These are phyloP conservation scores for Daldinia caldariorum DNA, from an alignment of 495 filamentous ascomycete species.

Conservation along the genomic window DNA sequence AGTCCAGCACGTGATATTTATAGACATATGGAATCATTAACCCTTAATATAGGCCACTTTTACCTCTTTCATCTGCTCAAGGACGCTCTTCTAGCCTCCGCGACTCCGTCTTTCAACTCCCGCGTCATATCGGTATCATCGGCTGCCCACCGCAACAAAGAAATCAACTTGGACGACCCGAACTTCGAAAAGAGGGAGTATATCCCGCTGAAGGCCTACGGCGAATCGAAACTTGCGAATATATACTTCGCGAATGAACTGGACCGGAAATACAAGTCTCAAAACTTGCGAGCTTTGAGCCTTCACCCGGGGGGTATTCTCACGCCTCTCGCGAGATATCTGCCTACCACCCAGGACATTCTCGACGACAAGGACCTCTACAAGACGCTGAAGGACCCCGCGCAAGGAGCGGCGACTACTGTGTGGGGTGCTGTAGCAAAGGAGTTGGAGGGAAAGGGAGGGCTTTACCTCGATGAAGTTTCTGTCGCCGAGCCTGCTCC, in stretches of 20 bases:
- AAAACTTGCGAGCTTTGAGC: slow-evolving; percentile 33
- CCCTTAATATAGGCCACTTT: not conserved
- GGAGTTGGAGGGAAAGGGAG: slow-evolving; percentile 54
- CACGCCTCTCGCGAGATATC: slow-evolving; percentile 31
- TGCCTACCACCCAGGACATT: slow-evolving; percentile 20
- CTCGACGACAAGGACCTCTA: slow-evolving; percentile 30
- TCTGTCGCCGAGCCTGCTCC: slow-evolving; percentile 13
- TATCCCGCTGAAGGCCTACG: slow-evolving; percentile 21
- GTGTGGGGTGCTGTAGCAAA: slow-evolving; percentile 58
- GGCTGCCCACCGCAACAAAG: slow-evolving; percentile 54
- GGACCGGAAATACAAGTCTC: slow-evolving; percentile 35
- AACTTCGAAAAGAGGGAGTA: slow-evolving; percentile 32
- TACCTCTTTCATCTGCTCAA: slow-evolving; percentile 62
- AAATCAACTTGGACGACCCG: slow-evolving; percentile 56
- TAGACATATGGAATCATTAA: not conserved
- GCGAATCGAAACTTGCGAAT: slow-evolving; percentile 59
- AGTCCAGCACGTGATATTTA: not conserved
- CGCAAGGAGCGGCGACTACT: slow-evolving; percentile 63
- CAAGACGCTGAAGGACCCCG: slow-evolving; percentile 50
- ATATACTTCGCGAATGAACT: slow-evolving; percentile 49
- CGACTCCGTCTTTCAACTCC: slow-evolving; percentile 46
- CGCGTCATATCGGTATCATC: slow-evolving; percentile 50
- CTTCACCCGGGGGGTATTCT: slow-evolving; percentile 44
- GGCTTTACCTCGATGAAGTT: slow-evolving; percentile 56
- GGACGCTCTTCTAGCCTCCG: slow-evolving; percentile 52